phyloP scores from a whole-genome alignment of 306 rosid species.

The Albizia julibrissin region DNA sequence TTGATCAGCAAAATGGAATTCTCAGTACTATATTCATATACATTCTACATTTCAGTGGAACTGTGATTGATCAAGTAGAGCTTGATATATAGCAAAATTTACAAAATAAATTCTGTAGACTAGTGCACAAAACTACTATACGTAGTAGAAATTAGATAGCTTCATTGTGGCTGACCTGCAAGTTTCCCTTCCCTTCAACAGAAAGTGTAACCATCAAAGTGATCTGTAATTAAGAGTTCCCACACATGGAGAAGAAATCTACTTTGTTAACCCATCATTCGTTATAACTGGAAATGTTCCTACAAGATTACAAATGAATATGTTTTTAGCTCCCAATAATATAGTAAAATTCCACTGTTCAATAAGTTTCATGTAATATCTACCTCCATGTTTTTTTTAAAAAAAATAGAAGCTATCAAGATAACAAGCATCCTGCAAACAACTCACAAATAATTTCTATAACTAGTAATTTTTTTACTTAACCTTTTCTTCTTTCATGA shows the following conservation, averaged over 20 bases:
- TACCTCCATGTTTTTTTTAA: not conserved
- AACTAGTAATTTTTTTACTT: not conserved
- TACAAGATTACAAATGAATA: not conserved
- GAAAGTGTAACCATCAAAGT: not conserved
- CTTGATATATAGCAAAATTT: not conserved
- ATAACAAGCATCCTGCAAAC: not conserved
- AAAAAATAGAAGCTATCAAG: not conserved
- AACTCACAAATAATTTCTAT: not conserved
- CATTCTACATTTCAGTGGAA: not conserved
- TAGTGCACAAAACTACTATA: not conserved
- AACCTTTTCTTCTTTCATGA: slow-evolving; percentile 29
- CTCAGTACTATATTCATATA: not conserved
- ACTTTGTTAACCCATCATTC: not conserved
- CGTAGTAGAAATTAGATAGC: not conserved
- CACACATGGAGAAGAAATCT: not conserved
- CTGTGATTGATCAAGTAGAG: not conserved
- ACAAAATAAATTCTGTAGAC: not conserved
- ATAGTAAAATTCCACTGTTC: not conserved
- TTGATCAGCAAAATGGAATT: not conserved
- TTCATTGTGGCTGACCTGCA: not conserved
- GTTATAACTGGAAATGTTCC: not conserved
- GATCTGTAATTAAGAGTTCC: not conserved
- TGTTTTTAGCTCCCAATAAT: not conserved
- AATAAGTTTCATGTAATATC: not conserved
- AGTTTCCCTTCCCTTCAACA: not conserved